Evolutionary conservation across 2,329 filamentous ascomycete genomes (phyloP), one percentile per base, ranked within the genome.

Genomic region (Neofusicoccum umdonicola): DNA sequence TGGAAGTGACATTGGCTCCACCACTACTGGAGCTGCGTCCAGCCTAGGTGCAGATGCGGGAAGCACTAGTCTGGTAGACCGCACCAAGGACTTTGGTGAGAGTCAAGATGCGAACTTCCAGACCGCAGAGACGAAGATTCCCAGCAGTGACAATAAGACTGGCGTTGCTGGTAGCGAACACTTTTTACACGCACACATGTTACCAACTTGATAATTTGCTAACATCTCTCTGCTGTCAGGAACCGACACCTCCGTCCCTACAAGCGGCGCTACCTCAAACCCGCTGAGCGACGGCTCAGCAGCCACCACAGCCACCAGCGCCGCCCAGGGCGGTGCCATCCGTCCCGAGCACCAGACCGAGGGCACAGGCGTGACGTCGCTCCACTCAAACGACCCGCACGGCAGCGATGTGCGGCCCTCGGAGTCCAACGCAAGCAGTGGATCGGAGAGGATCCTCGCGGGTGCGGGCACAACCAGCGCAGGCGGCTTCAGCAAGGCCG

Each of bases 321-420:
- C 44, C 3, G 66, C 70, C 9, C 52, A 51, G 8, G 63, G 63
- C 47, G 63, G 68, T n/a, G 57, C 39, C 12, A 65, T 70, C 22
- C 69, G 68, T 35, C 69, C 72, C 42, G 65, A 71, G 19, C 67
- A 70, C 57, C 62, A 69, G 19, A 73, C 71, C 7, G 69, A 70
- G 50, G 69, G 70, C 35, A 75, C 74, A n/a, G 74, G 69, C 52
- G 69, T 73, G 34, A 72, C 70, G 8, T 70, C 70, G 63, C 68
- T 68, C 52, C 64, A 71, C 41, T 68, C 69, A 22, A 68, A 68
- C 52, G 68, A 70, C 13, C 68, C 73, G n/a, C 70, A 73, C 67
- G 64, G 71, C 27, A 70, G 69, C 65, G 73, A 76, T 65, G 67
- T 72, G 7, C 71, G 69, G 17, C 70, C 74, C 8, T 69, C 73